Evolutionary conservation across 768 basidiomycete species (phyloP), one percentile per base, ranked within the genome.

Genomic region (Russula olivacea): DNA sequence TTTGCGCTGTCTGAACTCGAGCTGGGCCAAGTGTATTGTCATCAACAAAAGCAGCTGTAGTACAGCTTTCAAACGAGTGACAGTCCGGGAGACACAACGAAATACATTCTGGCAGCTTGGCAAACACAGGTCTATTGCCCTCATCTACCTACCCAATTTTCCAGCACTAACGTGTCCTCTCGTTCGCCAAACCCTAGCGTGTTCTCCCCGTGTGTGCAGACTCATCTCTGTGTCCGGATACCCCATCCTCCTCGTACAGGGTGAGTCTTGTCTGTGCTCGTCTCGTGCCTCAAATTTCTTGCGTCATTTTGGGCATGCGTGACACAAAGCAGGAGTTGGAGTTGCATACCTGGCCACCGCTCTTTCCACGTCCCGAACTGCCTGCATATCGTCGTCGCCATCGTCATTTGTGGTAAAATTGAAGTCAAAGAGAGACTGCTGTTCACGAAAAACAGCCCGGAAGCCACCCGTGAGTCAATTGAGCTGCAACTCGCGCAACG

Each of bases 361-460:
- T 95, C 75, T 95, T 98, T 30, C 97, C 97, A 64, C 97, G 80
- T 34, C n/a, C 97, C 97, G 66, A 98, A 99, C 75, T 99, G 97
- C 65, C 97, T 80, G 15, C 96, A n/a, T 49, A 21, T 60, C 68
- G 34, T 66, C 66, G 32, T 69, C 68, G 4, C 67, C 70, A 11
- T 83, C 84, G 14, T 76, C 78, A 4, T 83, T 83, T 75, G 71
- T 5, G 79, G 79, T 0, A 78, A 79, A 25, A 75, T 73, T 55
- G 9, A 77, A 75, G 66, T 86, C 84, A 30, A 88, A 73, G 47
- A 88, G 73, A 50, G 81, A 75, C 4, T 76, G 77, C 14, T 74
- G 74, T 45, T 83, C 83, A 14, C 76, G 74, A 80, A 80, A 84
- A 1, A 92, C 78, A 0, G 85, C 81, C 61, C 87, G 81, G 71